A percentile compares a stretch with the other conserved stretches of the same genome.
These are phyloP conservation scores for Apophysomyces elegans DNA, from an alignment of 371 early-diverging fungal genomes.

Conservation along the genomic window DNA sequence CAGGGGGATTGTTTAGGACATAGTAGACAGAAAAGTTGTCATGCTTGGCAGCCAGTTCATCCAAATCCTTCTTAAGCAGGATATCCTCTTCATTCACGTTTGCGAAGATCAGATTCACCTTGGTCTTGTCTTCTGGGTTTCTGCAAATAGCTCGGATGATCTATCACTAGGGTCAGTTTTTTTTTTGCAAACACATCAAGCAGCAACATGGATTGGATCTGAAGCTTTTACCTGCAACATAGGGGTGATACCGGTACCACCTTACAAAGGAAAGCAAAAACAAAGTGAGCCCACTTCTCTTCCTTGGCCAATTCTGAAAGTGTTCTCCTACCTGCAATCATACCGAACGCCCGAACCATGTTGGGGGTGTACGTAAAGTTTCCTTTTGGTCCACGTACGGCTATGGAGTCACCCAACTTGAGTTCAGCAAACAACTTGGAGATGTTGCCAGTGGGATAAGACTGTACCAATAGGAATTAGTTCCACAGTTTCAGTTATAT, in stretches of 20 bases:
- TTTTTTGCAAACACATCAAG: neutral
- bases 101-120: conserved; percentile 86
- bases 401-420: conserved; percentile 81
- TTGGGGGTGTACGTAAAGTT: conserved; percentile 88
- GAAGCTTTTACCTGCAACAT: conserved; percentile 76
- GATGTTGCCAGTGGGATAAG: conserved; percentile 86
- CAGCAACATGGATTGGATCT: neutral
- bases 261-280: conserved; percentile 8
- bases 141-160: conserved; percentile 82
- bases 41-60: conserved; percentile 74
- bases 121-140: conserved; percentile 86
- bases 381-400: conserved; percentile 92
- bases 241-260: conserved; percentile 92
- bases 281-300: neutral
- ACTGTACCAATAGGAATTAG: conserved; percentile 37
- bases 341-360: conserved; percentile 80
- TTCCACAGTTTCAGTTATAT: neutral
- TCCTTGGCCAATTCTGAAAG: neutral
- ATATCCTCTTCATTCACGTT: conserved; percentile 93
- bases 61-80: conserved; percentile 84
- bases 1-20: conserved; percentile 84
- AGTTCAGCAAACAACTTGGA: conserved; percentile 80
- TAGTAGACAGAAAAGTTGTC: conserved; percentile 85
- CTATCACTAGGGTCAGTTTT: conserved; percentile 26
- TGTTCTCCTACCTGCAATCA: conserved; percentile 56